Percentiles rank a stretch among this genome's conserved stretches.
Conservation (phyloP, 768 basidiomycete species). For the Psilocybe tampanensis region DNA sequence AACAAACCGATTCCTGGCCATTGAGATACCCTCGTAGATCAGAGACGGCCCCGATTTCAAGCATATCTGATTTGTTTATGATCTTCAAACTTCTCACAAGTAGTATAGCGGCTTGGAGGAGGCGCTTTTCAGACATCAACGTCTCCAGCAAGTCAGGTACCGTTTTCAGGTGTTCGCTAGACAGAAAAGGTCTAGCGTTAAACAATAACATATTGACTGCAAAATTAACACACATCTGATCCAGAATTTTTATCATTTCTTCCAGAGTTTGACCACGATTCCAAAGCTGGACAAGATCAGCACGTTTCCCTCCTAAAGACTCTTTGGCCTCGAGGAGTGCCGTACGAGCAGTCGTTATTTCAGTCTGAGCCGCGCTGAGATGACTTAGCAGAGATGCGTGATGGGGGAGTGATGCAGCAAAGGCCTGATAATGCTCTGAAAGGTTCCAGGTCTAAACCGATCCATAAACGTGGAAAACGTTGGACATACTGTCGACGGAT, state of each 20-base stretch:
- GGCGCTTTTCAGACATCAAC: constrained; percentile 93
- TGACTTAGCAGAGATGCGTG: constrained; percentile 80
- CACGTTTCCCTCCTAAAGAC: constrained; percentile 75
- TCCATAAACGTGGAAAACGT: constrained; percentile 6
- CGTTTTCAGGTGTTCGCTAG: constrained; percentile 85
- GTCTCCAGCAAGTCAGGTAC: constrained; percentile 93
- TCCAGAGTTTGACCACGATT: constrained; percentile 87
- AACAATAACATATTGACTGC: constrained; percentile 7
- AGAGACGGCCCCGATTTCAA: constrained; percentile 92
- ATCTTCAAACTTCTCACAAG: constrained; percentile 87
- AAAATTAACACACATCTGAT: constrained; percentile 68
- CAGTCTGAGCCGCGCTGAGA: constrained; percentile 70
- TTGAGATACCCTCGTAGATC: constrained; percentile 86
- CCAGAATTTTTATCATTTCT: constrained; percentile 93
- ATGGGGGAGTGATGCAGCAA: constrained; percentile 91
- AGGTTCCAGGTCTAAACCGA: neutral
- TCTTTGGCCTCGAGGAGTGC: constrained; percentile 81
- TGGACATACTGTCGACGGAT: constrained; percentile 79
- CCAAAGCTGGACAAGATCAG: constrained; percentile 91
- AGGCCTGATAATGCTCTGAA: constrained; percentile 88
- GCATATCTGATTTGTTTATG: constrained; percentile 90
- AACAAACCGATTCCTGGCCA: constrained; percentile 79
- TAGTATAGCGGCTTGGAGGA: constrained; percentile 85
- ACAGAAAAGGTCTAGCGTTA: constrained; percentile 5
- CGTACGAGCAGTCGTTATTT: constrained; percentile 71